These are phyloP conservation scores for Penicillium arizonense DNA, from an alignment of 495 filamentous ascomycete genomes.

Conservation along the genomic window DNA sequence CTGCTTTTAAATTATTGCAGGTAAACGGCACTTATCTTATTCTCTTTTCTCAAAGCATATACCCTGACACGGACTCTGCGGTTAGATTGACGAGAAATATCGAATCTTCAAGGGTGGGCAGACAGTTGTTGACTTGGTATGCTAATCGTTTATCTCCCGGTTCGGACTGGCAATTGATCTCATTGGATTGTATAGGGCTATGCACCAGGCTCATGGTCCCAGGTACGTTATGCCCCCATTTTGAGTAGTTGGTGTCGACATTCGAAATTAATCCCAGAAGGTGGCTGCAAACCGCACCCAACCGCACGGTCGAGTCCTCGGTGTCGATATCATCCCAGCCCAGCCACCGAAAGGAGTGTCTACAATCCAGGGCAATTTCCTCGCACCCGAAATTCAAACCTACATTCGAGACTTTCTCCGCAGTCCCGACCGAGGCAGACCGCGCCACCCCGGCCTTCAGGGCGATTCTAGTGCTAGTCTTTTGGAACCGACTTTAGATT, in stretches of 20 bases:
- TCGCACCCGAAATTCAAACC: conserved; percentile 64
- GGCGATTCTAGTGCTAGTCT: conserved; percentile 9
- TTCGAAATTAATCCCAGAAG: conserved; percentile 31
- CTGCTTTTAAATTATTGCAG: conserved; percentile 88
- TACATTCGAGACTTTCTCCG: conserved; percentile 72
- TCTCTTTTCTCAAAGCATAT: background rate
- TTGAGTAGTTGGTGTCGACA: conserved; percentile 1
- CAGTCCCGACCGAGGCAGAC: conserved; percentile 60
- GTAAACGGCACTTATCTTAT: conserved; percentile 31
- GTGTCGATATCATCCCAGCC: conserved; percentile 90
- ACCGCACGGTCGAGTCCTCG: conserved; percentile 76
- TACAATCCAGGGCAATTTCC: conserved; percentile 91
- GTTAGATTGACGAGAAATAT: conserved; percentile 76
- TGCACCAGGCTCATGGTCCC: conserved; percentile 92
- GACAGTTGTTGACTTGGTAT: conserved; percentile 84
- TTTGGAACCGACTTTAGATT: conserved; percentile 8
- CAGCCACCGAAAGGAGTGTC: conserved; percentile 86
- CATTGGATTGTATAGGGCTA: conserved; percentile 62
- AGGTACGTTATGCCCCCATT: conserved; percentile 49
- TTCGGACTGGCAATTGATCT: conserved; percentile 8
- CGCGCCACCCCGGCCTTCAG: conserved; percentile 21
- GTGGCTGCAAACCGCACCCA: conserved; percentile 78
- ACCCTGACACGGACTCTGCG: background rate
- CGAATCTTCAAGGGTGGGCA: conserved; percentile 73
- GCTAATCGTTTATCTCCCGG: conserved; percentile 7